Conservation (phyloP, 495 filamentous ascomycete genomes). For the Jackrogersella minutella region DNA sequence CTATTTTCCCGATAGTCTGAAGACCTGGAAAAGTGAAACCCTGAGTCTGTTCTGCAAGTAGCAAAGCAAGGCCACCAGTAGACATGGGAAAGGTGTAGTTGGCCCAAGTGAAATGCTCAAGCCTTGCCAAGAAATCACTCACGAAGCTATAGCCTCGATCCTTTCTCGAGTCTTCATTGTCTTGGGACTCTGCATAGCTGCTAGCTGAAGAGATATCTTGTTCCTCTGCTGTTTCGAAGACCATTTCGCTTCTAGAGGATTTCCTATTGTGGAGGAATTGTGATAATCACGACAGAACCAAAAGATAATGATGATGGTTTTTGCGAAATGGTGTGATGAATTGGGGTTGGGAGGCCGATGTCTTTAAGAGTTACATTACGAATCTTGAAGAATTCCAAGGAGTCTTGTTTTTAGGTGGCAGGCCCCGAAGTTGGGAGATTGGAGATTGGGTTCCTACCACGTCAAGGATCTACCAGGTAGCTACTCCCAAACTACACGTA, state of each 20-base stretch:
- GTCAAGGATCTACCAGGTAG: constrained; percentile 9
- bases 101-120: constrained; percentile 76
- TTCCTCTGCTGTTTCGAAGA: constrained; percentile 6
- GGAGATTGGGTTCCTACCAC: constrained; percentile 14
- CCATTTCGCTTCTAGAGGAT: constrained; percentile 14
- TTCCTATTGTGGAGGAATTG: not conserved
- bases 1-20: constrained; percentile 62
- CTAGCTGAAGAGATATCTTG: constrained; percentile 31
- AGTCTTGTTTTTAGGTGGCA: no score
- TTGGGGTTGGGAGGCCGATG: not conserved
- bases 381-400: not conserved
- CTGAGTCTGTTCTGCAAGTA: constrained; percentile 66
- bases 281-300: not conserved
- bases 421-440: not conserved
- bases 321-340: constrained; percentile 2
- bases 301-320: not conserved
- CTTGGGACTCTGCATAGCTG: constrained; percentile 28
- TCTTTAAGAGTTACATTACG: not conserved
- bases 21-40: constrained; percentile 62
- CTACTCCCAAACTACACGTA: not conserved
- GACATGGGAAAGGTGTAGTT: constrained; percentile 75
- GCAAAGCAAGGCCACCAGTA: constrained; percentile 68
- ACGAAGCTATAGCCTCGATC: constrained; percentile 14
- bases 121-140: constrained; percentile 49
- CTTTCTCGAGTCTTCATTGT: constrained; percentile 9